Percentiles rank a stretch among this genome's conserved stretches.
phyloP scores from a whole-genome alignment of 495 filamentous ascomycete species.

The Baudoinia panamericana region DNA sequence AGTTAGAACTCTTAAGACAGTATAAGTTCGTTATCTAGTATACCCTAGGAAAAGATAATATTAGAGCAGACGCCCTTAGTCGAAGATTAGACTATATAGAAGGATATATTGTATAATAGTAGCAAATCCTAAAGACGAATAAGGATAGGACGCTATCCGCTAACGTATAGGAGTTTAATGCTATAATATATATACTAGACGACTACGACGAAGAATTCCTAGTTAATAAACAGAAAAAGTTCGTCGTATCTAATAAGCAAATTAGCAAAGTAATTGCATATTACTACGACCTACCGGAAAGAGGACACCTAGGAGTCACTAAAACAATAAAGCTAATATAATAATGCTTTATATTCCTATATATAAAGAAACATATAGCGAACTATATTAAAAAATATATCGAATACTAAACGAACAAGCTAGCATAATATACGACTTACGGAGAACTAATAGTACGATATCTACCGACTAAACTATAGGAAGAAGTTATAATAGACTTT shows the following conservation, averaged over 20 bases:
- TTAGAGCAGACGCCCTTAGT: background rate
- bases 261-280: background rate
- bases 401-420: constrained; percentile 5
- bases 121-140: background rate
- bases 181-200: background rate
- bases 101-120: background rate
- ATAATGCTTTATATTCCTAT: constrained; percentile 6
- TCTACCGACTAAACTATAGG: constrained; percentile 1
- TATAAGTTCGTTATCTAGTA: background rate
- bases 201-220: background rate
- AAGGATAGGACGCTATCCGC: background rate
- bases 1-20: background rate
- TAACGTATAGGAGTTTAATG: background rate
- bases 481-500: constrained; percentile 16
- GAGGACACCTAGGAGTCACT: background rate
- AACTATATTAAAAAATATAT: constrained; percentile 11
- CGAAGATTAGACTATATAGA: background rate
- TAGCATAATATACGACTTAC: constrained; percentile 1
- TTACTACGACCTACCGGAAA: constrained; percentile 4
- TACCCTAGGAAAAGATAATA: background rate
- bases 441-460: background rate
- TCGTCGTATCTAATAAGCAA: background rate
- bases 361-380: constrained; percentile 2
- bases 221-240: background rate
- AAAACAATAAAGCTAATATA: background rate